A percentile compares a stretch with the other conserved stretches of the same genome.
Evolutionary conservation across 2,329 filamentous ascomycete genomes (phyloP).

Genomic region (Cercospora zeina): DNA sequence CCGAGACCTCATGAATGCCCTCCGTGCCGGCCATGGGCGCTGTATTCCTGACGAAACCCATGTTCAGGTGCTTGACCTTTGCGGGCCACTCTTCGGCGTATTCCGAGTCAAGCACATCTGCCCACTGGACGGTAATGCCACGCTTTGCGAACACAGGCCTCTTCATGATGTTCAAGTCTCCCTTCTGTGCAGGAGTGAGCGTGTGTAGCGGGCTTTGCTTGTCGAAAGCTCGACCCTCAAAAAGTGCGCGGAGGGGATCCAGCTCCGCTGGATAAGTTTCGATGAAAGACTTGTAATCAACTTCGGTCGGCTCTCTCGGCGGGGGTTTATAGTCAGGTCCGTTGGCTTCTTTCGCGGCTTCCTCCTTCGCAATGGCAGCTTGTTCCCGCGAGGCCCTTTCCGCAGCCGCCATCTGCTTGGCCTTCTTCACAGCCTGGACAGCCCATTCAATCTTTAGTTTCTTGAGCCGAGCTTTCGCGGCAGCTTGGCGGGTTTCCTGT

Average conservation of each 20-base stretch:
- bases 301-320: constrained; percentile 1
- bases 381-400: constrained; percentile 2
- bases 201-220: neutral
- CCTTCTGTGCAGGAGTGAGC: neutral
- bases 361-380: neutral
- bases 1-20: constrained; percentile 4
- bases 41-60: constrained; percentile 36
- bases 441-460: constrained; percentile 29
- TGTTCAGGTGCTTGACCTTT: constrained; percentile 36
- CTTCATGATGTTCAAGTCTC: constrained; percentile 17
- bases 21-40: constrained; percentile 13
- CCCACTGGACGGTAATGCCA: constrained; percentile 41
- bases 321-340: neutral
- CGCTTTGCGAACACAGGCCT: constrained; percentile 33
- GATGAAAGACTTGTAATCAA: constrained; percentile 22
- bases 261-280: constrained; percentile 29
- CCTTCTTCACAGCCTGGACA: constrained; percentile 22
- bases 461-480: neutral
- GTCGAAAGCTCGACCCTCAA: constrained; percentile 21
- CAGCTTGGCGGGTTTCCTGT: neutral
- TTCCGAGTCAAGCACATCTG: constrained; percentile 43
- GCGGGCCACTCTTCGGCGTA: constrained; percentile 41
- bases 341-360: neutral
- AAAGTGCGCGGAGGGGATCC: constrained; percentile 15
- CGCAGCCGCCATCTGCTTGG: constrained; percentile 9